Evolutionary conservation across 495 filamentous ascomycete species (phyloP), one percentile per base, ranked within the genome.

Genomic region (Penicillium subrubescens): DNA sequence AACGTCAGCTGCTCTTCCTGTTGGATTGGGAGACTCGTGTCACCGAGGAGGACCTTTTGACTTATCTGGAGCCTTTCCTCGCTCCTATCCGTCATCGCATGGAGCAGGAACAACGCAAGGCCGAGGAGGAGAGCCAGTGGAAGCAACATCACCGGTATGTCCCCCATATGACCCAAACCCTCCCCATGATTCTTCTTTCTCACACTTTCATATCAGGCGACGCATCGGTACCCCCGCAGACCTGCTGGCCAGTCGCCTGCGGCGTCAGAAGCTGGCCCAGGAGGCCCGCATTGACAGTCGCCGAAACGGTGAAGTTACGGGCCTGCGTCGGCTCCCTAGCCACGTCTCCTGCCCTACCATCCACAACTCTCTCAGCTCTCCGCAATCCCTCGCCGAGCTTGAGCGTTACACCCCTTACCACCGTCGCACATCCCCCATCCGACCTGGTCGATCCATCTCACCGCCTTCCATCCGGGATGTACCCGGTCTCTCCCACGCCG

Each of bases 1-100:
- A 98, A 83, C 95, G 95, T 82, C 94, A 98, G 77, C 86, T 98
- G 34, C 88, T 98, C 43, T 94, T 91, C 82, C 86, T 98, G 53
- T 80, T 98, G 29, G 92, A 97, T 73, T 98, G 92, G 92, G 93
- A 98, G 63, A 85, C 94, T 61, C 84, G 92, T 58, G 92, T 98
- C 72, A 89, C 81, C 25, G 86, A 91, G 60, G 85, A 92, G 48
- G 94, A 99, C 75, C 88, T 99, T 19, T 91, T 96, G 77, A 83
- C 78, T 51, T 92, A 96, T 72, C 83, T 98, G 10, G 93, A 97
- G 65, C 87, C 87, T 51, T 99, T 98, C 82, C 83, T 99, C 23
- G 87, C 85, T 15, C 94, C 94, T 34, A 92, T 97, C 73, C 90
- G 92, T 61, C 67, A 71, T 23, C 78, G 79, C 5, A 69, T 77